Base-by-base conservation (phyloP, 805 yeast genomes). In the Hermanozyma aechmeae region DNA sequence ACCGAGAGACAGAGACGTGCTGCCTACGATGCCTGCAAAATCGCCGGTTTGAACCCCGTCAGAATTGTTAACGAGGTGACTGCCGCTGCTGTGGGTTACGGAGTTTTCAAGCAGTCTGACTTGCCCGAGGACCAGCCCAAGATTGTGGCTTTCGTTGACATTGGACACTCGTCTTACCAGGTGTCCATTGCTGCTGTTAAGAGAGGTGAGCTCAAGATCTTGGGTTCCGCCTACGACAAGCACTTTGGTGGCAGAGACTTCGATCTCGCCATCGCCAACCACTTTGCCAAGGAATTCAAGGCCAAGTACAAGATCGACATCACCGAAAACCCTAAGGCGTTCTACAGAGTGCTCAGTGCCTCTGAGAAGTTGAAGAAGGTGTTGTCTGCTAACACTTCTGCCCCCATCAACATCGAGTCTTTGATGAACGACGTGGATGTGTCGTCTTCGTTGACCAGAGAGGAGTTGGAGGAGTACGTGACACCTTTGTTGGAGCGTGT, bases 1-100 rank as follows among this genome's bases (percentile, higher is more conserved):
- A 75, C 93, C 32, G 97, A 92, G 61, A 76, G 73, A 51, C 97
- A 92, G 69, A 87, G 98, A 65, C 85, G 95, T 51, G 95, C 96
- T 39, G 79, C 92, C 43, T 71, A 85, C 37, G 97, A 92, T 56
- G 96, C 98, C 34, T 89, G 95, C 51, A 74, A 71, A 56, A 82
- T 92, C 56, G 97, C 98, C 35, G 95, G 95, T 40, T 73, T 92
- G 53, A 92, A 92, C 77, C 97, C 98, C 37, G 96, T 92, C 36
- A 83, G 98, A 74, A 77, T 92, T 41, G 95, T 92, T 47, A 92
- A 92, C 61, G 99, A 92, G 59, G 79, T 83, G 43, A 87, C 97
- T 34, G 97, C 98, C 37, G 98, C 98, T 38, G 97, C 96, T 50
- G 95, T 92, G 42, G 93, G 96, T 48, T 93, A 92, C 68, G 98